Percentiles rank a stretch among this genome's conserved stretches.
Evolutionary conservation across 768 basidiomycete species (phyloP).

Genomic region (Xerocomellus intermedius): DNA sequence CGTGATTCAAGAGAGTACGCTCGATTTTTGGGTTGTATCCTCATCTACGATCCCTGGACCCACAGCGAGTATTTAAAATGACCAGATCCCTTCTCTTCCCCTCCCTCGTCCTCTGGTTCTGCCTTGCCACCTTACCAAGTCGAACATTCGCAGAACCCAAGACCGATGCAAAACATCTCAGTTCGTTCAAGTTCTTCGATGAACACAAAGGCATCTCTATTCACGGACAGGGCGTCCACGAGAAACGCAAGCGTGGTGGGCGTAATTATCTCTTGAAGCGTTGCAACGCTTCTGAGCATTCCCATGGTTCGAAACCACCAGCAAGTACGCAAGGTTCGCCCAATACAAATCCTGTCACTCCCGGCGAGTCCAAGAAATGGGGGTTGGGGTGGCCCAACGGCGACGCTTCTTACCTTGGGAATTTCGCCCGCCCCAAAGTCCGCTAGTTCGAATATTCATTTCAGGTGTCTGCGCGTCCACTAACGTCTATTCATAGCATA

Average conservation of each 20-base stretch:
- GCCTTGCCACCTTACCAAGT: neutral
- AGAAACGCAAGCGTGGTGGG: constrained; percentile 17
- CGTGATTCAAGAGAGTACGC: neutral
- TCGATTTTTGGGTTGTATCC: neutral
- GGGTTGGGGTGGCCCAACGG: constrained; percentile 70
- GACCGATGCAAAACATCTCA: constrained; percentile 1
- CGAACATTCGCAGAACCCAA: constrained; percentile 3
- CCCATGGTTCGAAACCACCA: constrained; percentile 4
- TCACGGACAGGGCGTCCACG: constrained; percentile 1
- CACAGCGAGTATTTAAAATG: constrained; percentile 10
- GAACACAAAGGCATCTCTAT: neutral
- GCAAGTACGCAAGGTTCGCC: neutral
- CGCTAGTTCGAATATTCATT: constrained; percentile 37
- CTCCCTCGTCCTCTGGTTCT: constrained; percentile 13
- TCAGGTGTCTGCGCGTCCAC: neutral
- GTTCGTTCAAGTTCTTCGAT: neutral
- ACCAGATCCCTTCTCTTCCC: neutral
- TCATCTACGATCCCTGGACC: neutral
- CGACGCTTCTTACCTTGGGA: constrained; percentile 45
- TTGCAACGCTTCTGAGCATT: constrained; percentile 13
- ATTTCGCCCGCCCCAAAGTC: constrained; percentile 48
- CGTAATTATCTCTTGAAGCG: constrained; percentile 14
- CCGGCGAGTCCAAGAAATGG: constrained; percentile 41
- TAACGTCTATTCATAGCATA: constrained; percentile 32
- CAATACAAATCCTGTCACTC: neutral